Evolutionary conservation across 495 filamentous ascomycete species (phyloP), one percentile per base, ranked within the genome.

Genomic region (Tuber calosporum): DNA sequence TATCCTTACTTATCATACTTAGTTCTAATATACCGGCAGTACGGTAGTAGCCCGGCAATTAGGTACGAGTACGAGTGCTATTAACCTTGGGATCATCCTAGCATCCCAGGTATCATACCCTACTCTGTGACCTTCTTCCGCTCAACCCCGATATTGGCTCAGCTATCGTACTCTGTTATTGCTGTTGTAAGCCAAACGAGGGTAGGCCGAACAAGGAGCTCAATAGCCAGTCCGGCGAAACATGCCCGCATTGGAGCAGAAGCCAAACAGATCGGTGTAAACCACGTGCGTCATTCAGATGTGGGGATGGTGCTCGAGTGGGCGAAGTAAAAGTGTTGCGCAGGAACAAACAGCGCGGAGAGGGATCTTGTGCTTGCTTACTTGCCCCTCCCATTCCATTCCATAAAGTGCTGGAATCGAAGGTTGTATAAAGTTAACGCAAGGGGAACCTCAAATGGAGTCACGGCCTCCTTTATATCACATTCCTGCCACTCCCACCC

Each of bases 391-490:
- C 26, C 53, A 62, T 62, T 62, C 53, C 53, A 13, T 34, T 62
- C 26, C 26, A 30, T 26, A 26, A 30, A 1, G 13, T 1, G 53
- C 53, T 62, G 53, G 53, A 34, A 19, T 62, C 13, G 53, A 34
- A 6, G 53, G 6, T 58, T 62, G 66, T 73, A 70, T 67, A 73
- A 69, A 67, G 70, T 69, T 48, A 39, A 72, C 42, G 74, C 41
- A 76, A 76, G 74, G 74, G 19, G 74, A 66, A 19, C 68, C 7
- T 6, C 17, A 67, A 48, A 26, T 75, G 69, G 72, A 26, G 17
- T 66, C 39, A 58, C 36, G 34, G 53, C 75, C 70, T 39, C 67
- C 43, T 39, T 58, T n/a, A 15, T 69, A 34, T 5, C 39, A 15
- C 36, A 67, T 69, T 34, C 41, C 41, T n/a, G 30, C 37, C 68